Percentiles rank a stretch among this genome's conserved stretches.
Conservation (phyloP, 2,329 filamentous ascomycete genomes). For the Laburnicola sp. region DNA sequence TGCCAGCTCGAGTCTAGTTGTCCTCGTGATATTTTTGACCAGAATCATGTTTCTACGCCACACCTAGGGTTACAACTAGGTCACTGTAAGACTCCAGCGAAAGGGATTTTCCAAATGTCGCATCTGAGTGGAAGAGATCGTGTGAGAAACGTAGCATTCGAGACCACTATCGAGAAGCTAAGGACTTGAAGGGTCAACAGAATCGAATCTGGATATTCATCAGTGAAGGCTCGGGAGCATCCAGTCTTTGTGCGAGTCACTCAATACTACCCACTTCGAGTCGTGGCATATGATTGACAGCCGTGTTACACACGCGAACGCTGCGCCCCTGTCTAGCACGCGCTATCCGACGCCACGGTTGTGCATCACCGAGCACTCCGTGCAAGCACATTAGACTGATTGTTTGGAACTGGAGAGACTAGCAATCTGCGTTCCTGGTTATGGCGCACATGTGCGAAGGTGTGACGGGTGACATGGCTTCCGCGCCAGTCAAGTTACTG, state of each 20-base stretch:
- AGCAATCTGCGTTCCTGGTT: neutral
- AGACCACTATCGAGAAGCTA: neutral
- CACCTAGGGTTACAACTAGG: neutral
- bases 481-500: neutral
- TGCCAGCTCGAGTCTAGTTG: neutral
- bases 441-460: slow-evolving; percentile 8
- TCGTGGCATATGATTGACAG: slow-evolving; percentile 16
- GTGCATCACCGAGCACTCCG: slow-evolving; percentile 10
- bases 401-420: neutral
- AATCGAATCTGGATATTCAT: neutral
- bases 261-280: neutral
- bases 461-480: neutral
- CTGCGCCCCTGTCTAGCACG: slow-evolving; percentile 13
- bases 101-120: neutral
- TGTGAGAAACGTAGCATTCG: neutral
- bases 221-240: neutral
- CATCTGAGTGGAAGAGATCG: neutral
- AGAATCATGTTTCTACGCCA: slow-evolving; percentile 1
- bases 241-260: neutral
- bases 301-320: slow-evolving; percentile 14
- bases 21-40: neutral
- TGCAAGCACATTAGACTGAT: neutral
- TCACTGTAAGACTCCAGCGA: neutral
- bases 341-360: slow-evolving; percentile 23
- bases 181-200: neutral